These are phyloP conservation scores for Cercospora janseana DNA, from an alignment of 2,329 filamentous ascomycete genomes.

Conservation along the genomic window DNA sequence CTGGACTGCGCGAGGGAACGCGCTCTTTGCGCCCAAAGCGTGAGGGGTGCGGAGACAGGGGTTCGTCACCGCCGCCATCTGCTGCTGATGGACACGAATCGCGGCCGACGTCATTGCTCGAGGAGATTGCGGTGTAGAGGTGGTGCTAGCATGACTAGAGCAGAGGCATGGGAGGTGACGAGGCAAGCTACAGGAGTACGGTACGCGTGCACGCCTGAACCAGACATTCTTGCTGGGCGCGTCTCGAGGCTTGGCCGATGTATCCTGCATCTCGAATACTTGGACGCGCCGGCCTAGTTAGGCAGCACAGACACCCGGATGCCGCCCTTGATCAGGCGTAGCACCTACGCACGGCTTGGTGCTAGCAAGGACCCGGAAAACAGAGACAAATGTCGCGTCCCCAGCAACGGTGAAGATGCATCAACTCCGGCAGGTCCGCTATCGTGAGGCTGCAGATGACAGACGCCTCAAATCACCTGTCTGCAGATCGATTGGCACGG, in stretches of 20 bases:
- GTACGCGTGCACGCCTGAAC: neutral
- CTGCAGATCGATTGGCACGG: too few species aligned
- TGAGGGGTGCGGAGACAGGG: conserved; percentile 10
- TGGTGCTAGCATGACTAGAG: neutral
- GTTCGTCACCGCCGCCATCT: conserved; percentile 1
- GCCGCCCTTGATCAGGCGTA: too few species aligned
- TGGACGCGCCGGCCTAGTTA: too few species aligned
- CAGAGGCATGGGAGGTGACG: conserved; percentile 2
- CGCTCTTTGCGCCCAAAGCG: conserved; percentile 7
- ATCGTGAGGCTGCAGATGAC: too few species aligned
- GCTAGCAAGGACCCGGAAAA: too few species aligned
- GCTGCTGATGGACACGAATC: conserved; percentile 1
- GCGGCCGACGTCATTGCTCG: neutral
- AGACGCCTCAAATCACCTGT: too few species aligned
- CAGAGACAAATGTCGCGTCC: too few species aligned
- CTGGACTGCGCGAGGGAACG: too few species aligned
- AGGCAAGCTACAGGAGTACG: neutral
- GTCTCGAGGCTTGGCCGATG: neutral
- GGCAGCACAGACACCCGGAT: too few species aligned
- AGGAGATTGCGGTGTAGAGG: neutral
- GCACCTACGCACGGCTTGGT: too few species aligned
- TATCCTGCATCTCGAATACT: neutral
- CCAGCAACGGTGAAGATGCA: too few species aligned
- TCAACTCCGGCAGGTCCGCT: too few species aligned
- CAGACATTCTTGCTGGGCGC: neutral